Conservation (phyloP, 306 rosid genomes). For the Cucurbita argyrosperma region DNA sequence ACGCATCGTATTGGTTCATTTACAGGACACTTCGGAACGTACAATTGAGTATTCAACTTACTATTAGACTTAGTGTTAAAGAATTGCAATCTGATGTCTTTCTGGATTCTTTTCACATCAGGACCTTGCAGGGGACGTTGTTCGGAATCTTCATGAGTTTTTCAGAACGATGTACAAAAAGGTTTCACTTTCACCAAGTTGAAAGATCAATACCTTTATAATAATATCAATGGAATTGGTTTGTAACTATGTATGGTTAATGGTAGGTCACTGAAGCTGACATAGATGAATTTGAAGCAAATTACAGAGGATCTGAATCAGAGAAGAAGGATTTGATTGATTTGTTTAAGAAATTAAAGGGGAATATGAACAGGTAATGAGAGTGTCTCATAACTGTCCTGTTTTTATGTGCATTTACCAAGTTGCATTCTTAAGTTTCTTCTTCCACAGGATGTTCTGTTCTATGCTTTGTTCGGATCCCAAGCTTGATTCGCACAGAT, state of each 20-base stretch:
- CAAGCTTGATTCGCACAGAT: conserved; percentile 71
- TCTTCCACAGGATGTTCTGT: conserved; percentile 59
- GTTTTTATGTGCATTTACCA: not conserved
- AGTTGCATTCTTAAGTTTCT: conserved; percentile 3
- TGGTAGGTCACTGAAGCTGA: conserved; percentile 74
- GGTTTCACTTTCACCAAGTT: conserved; percentile 23
- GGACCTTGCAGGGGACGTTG: conserved; percentile 78
- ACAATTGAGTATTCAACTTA: not conserved
- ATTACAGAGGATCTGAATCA: conserved; percentile 68
- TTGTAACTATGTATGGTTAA: not conserved
- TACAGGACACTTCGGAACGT: not conserved
- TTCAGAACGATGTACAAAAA: conserved; percentile 53
- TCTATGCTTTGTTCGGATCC: conserved; percentile 95
- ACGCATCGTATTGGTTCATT: not conserved
- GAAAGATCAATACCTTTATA: not conserved
- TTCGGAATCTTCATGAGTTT: conserved; percentile 40
- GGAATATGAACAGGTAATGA: conserved; percentile 59
- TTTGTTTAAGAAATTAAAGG: conserved; percentile 53
- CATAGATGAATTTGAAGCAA: conserved; percentile 76
- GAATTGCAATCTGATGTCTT: not conserved
- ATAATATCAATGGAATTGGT: not conserved
- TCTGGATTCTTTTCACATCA: conserved; percentile 19
- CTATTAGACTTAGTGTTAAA: not conserved
- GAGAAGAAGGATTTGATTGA: conserved; percentile 71
- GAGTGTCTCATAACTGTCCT: not conserved